phyloP scores from a whole-genome alignment of 139 green algal species.

The Picochlorum sp. region DNA sequence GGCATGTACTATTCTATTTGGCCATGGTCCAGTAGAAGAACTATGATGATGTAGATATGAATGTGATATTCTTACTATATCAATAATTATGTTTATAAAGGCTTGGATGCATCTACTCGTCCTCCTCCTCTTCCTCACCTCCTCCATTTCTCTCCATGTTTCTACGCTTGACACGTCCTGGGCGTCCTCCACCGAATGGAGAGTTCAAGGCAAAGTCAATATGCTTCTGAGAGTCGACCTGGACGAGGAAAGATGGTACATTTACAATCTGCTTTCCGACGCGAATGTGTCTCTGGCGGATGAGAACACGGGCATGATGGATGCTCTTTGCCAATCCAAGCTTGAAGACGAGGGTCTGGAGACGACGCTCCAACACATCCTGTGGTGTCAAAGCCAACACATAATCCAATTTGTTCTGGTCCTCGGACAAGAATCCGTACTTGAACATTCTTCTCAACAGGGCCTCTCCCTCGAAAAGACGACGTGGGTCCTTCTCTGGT shows the following conservation, averaged over 20 bases:
- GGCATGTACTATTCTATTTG: too few relatives aligned
- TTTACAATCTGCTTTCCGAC: slow-evolving; percentile 99
- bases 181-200: slow-evolving; percentile 94
- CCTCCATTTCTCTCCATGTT: slow-evolving; percentile 35
- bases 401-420: slow-evolving; percentile 98
- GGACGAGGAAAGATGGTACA: slow-evolving; percentile 96
- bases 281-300: slow-evolving; percentile 96
- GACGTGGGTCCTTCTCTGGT: slow-evolving; percentile 76
- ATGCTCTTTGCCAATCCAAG: slow-evolving; percentile 98
- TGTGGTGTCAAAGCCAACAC: slow-evolving; percentile 87
- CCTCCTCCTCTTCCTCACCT: slow-evolving; percentile 42
- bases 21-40: too few relatives aligned
- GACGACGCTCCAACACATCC: slow-evolving; percentile 71
- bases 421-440: slow-evolving; percentile 93
- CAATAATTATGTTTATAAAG: too few relatives aligned
- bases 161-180: slow-evolving; percentile 88
- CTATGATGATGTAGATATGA: too few relatives aligned
- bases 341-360: slow-evolving; percentile 99
- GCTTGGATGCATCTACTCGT: not conserved
- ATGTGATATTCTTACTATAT: too few relatives aligned
- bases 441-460: slow-evolving; percentile 92
- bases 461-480: slow-evolving; percentile 95
- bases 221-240: slow-evolving; percentile 99
- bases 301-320: slow-evolving; percentile 97
- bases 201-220: slow-evolving; percentile 98